Conservation (phyloP, 2,329 filamentous ascomycete species). For the Nigrospora sphaerica region DNA sequence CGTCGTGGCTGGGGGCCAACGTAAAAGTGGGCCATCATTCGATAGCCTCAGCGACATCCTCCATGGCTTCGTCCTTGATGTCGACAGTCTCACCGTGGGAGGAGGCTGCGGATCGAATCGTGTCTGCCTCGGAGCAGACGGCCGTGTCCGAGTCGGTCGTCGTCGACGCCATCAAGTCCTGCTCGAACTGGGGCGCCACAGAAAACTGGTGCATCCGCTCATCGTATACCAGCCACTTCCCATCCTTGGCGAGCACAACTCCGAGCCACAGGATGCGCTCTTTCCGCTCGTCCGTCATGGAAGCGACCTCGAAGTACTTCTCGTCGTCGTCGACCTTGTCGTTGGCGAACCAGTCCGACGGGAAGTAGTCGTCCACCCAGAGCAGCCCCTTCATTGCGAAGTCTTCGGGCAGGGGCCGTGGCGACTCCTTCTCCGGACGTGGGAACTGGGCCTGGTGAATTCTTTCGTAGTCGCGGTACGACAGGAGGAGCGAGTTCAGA, state of each 20-base stretch:
- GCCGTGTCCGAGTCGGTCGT: neutral
- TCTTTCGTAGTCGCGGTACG: conserved; percentile 19
- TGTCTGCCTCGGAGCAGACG: neutral
- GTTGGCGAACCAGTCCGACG: conserved; percentile 48
- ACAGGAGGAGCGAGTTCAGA: conserved; percentile 29
- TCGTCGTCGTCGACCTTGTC: conserved; percentile 61
- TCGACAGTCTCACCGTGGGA: neutral
- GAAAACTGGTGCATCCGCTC: conserved; percentile 27
- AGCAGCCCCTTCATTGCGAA: conserved; percentile 58
- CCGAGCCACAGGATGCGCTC: conserved; percentile 55
- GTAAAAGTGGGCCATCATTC: too few relatives aligned
- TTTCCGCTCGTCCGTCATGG: conserved; percentile 48
- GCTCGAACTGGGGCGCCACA: conserved; percentile 28
- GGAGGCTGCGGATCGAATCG: neutral
- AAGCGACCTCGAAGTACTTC: conserved; percentile 53
- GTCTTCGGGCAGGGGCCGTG: conserved; percentile 60
- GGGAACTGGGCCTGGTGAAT: conserved; percentile 40
- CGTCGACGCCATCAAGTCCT: conserved; percentile 17
- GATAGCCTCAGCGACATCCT: neutral
- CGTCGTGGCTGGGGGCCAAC: too few relatives aligned
- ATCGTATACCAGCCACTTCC: conserved; percentile 41
- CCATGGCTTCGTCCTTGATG: neutral
- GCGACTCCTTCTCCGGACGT: conserved; percentile 31
- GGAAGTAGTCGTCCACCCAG: conserved; percentile 53
- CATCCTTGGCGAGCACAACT: conserved; percentile 32